Conservation (phyloP, 177 flowering plant species). For the Vitis hybrid region DNA sequence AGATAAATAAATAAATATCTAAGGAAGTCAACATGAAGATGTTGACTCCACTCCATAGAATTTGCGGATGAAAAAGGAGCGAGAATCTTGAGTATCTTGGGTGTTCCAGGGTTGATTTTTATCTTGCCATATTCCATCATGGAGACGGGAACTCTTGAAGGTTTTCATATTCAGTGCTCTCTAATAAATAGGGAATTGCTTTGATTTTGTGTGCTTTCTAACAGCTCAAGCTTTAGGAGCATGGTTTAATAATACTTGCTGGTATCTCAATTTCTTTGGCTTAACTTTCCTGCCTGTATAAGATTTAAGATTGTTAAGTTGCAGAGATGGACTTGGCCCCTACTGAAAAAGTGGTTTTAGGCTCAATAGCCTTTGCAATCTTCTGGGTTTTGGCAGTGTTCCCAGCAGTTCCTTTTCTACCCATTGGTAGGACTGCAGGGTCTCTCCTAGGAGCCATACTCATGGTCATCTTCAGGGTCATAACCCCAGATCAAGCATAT, state of each 20-base stretch:
- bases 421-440: slow-evolving; percentile 82
- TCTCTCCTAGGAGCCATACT: slow-evolving; percentile 73
- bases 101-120: too few species aligned
- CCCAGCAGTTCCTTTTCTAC: slow-evolving; percentile 73
- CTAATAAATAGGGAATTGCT: too few species aligned
- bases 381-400: slow-evolving; percentile 84
- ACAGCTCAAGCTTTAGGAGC: too few species aligned
- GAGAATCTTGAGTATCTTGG: too few species aligned
- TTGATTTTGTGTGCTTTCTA: too few species aligned
- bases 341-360: slow-evolving; percentile 44
- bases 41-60: background rate
- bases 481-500: slow-evolving; percentile 67
- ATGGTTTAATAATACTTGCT: too few species aligned
- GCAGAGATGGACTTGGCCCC: slow-evolving; percentile 53
- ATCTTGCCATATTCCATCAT: too few species aligned
- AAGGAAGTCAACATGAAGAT: background rate
- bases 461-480: slow-evolving; percentile 70
- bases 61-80: too few species aligned
- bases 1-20: background rate
- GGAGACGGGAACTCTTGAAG: too few species aligned
- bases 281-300: too few species aligned
- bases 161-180: too few species aligned
- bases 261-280: too few species aligned
- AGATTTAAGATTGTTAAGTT: background rate
- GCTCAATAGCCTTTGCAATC: slow-evolving; percentile 58